Evolutionary conservation across 1,139 yeast species (phyloP), one percentile per base, ranked within the genome.

Genomic region (Pichia sp.): DNA sequence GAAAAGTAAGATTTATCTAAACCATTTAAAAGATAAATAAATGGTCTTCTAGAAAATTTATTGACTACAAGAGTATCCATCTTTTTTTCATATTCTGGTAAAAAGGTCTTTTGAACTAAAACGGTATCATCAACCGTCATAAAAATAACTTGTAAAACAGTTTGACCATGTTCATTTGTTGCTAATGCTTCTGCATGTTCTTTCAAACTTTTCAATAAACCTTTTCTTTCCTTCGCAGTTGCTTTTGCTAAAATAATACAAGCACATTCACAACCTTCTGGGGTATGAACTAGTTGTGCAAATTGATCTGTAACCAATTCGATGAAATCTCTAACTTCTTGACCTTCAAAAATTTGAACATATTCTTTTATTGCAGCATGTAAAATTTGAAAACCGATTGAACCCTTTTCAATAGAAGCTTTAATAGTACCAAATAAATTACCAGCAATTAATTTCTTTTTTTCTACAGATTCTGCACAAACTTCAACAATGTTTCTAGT

Each of bases 341-440:
- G 69, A 43, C 81, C 85, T 34, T 78, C 79, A 54, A 89, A 79
- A 54, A 89, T 83, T 52, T 81, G 77, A 43, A 81, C 78, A 60
- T 86, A 89, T 66, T 92, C 96, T 63, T 76, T 81, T 96, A 92
- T 89, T 46, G 95, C 97, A 34, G 97, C 96, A 66, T 92, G 98
- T 62, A 92, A 78, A 57, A 92, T 86, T 66, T 90, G 95, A 75
- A 92, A 92, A 39, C 98, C 97, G 42, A 95, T 86, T 5, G 96
- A 87, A 7, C 97, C 97, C 68, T 92, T 92, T 66, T 85, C 92
- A 47, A 92, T 95, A 8, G 97, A 85, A 2, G 96, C 92, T 35
- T 84, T 81, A 55, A 92, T 87, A 8, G 96, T 88, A 53, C 88
- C 89, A 58, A 73, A 75, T 64, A 92, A 74, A 66, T 92, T 90